Base-by-base conservation (phyloP, 2,329 filamentous ascomycete species). In the Lecanicillium sp. region DNA sequence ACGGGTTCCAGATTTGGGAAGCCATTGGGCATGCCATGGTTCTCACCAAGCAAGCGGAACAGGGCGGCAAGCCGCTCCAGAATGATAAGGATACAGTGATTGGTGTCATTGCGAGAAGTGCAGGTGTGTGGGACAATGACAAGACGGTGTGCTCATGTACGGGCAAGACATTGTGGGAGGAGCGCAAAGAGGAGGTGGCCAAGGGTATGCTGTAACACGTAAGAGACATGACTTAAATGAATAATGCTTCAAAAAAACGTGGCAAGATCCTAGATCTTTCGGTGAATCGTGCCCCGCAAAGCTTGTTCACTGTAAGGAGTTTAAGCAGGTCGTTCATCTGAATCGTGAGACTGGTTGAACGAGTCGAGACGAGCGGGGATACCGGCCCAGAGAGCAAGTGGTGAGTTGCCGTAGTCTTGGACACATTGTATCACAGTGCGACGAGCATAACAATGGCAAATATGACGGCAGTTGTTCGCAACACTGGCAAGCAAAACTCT, bases 61-160 rank as follows among this genome's bases (percentile, higher is more conserved):
- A 68, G 42, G 74, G 79, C 2, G 47, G 43, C 11, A 69, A 68
- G 40, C 71, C 75, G 55, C 64, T 81, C 50, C 71, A 72, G 51
- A 89, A 95, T 49, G 86, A 95, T 56, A 73, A 80, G 40, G 79
- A 94, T 58, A 95, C 88, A 15, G 69, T 96, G 36, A 86, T 95
- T 3, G 92, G 92, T 8, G 89, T 98, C 37, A 87, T 98, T 64
- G 92, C 92, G 35, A 74, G 92, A 56, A 96, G 89, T 61, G 90
- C 92, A 13, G 92, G 92, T n/a, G 84, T 95, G 45, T 98, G 92
- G 92, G 90, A 96, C 60, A 95, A 98, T 53, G 87, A 96, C 59
- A 98, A 97, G 74, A 95, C 86, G 33, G 90, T 98, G 5, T 98
- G 92, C 61, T 95, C 88, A 34, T 98, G 92, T 63, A 94, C 88